Base-by-base conservation (phyloP, 1,284 basidiomycete genomes). In the Phellopilus nigrolimitatus region DNA sequence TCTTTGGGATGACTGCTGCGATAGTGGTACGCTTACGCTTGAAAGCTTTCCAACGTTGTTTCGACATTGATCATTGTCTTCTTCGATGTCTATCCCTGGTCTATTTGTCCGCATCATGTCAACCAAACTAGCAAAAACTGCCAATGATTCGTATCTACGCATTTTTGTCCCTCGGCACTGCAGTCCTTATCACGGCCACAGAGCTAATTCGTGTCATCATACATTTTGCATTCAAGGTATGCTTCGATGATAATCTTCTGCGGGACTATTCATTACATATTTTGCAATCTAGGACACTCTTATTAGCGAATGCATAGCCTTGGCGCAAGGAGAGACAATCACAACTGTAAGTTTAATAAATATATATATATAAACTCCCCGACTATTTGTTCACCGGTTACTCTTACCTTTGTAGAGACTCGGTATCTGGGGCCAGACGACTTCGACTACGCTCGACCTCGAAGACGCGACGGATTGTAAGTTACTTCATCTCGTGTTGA, bases 221-320 rank as follows among this genome's bases (percentile, higher is more conserved):
- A 1, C 88, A 91, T 61, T 90, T 88, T 64, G 67, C 71, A 1
- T 72, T 76, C 62, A 87, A 91, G 77, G 82, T 75, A 53, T 4
- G 66, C 49, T 34, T 63, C 59, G 30, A 13, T 56, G 62, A 12
- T 17, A 12, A 2, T 38, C 22, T 34, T 25, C 27, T 33, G 4
- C 9, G 1, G 2, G 3, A 17, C 24, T 33, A 4, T 15, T 39
- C 34, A 42, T 28, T 10, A 27, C 43, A 8, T 49, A 51, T 36
- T 41, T 24, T 44, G 39, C n/a, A 19, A 10, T 38, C 7, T 49
- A 82, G 82, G 65, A 68, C 40, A 73, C 75, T 40, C 68, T 86
- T 34, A 76, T 88, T 47, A 66, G 59, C 31, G 67, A 72, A 62
- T 59, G 57, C 37, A 15, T 30, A 39, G 24, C 27, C 15, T 24